phyloP scores from a whole-genome alignment of 2,329 filamentous ascomycete species.

The Colletotrichum higginsianum region DNA sequence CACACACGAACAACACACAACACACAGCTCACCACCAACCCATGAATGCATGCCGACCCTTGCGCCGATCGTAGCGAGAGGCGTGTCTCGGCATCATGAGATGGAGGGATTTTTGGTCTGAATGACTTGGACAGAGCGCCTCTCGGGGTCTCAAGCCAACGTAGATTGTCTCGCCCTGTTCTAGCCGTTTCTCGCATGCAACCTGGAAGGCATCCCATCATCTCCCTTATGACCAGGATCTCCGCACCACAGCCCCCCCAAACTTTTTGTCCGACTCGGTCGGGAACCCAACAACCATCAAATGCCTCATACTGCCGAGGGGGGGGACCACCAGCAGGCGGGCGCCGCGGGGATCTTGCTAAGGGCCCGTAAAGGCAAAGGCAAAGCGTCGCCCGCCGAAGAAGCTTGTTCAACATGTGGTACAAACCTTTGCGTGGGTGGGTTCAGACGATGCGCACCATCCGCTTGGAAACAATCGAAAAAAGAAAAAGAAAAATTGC shows the following conservation, averaged over 20 bases:
- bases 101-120: not conserved
- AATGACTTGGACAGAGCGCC: not conserved
- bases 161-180: not conserved
- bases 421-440: no score
- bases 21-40: no score
- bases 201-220: slow-evolving; percentile 17
- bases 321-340: not conserved
- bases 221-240: not conserved
- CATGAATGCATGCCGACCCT: no score
- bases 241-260: not conserved
- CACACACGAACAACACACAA: no score
- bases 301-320: slow-evolving; percentile 21
- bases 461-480: no score
- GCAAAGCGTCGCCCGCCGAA: not conserved
- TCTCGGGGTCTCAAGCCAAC: no score
- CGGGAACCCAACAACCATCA: not conserved
- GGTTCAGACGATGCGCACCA: no score
- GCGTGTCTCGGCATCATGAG: not conserved
- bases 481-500: no score
- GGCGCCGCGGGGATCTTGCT: not conserved
- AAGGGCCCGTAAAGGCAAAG: not conserved
- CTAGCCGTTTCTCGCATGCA: slow-evolving; percentile 29
- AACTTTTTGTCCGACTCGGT: not conserved
- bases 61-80: no score
- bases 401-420: no score